Conservation (phyloP, 176 grass and related monocot species). For the barley (Hordeum vulgare) region DNA sequence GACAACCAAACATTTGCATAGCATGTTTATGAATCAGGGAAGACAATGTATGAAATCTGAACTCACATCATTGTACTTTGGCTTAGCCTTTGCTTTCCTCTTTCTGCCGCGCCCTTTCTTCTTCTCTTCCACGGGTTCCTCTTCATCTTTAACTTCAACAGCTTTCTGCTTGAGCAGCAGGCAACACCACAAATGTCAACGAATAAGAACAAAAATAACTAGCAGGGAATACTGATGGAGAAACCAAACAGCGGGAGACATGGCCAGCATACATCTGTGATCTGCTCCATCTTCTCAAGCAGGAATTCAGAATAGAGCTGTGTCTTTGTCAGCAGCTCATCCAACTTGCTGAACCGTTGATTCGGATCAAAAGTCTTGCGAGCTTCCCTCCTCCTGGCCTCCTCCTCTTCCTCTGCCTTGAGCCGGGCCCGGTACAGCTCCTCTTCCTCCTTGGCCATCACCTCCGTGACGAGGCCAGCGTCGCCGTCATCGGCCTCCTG, state of each 20-base stretch:
- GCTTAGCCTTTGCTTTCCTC: slow-evolving; percentile 41
- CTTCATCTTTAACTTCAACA: slow-evolving; percentile 42
- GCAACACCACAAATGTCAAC: slow-evolving; percentile 6
- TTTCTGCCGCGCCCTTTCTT: slow-evolving; percentile 59
- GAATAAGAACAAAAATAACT: not conserved
- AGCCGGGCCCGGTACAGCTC: slow-evolving; percentile 31
- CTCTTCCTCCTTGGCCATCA: slow-evolving; percentile 75
- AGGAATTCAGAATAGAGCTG: slow-evolving; percentile 87
- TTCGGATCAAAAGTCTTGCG: slow-evolving; percentile 39
- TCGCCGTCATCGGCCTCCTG: slow-evolving; percentile 60
- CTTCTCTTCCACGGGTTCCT: slow-evolving; percentile 35
- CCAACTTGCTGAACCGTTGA: slow-evolving; percentile 65
- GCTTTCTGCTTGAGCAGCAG: slow-evolving; percentile 35
- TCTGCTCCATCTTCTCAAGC: slow-evolving; percentile 90
- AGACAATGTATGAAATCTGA: not conserved
- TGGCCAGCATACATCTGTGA: slow-evolving; percentile 43
- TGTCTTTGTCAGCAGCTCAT: slow-evolving; percentile 77
- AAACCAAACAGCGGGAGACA: not conserved
- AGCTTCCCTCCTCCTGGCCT: slow-evolving; percentile 33
- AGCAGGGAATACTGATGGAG: not conserved
- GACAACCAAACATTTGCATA: not conserved
- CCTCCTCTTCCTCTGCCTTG: slow-evolving; percentile 52
- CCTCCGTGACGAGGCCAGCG: slow-evolving; percentile 46
- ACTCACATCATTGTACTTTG: slow-evolving; percentile 81
- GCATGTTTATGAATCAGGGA: not conserved